Evolutionary conservation across 257 asterid genomes (phyloP), one percentile per base, ranked within the genome.

Genomic region (Solanum clarkiae): DNA sequence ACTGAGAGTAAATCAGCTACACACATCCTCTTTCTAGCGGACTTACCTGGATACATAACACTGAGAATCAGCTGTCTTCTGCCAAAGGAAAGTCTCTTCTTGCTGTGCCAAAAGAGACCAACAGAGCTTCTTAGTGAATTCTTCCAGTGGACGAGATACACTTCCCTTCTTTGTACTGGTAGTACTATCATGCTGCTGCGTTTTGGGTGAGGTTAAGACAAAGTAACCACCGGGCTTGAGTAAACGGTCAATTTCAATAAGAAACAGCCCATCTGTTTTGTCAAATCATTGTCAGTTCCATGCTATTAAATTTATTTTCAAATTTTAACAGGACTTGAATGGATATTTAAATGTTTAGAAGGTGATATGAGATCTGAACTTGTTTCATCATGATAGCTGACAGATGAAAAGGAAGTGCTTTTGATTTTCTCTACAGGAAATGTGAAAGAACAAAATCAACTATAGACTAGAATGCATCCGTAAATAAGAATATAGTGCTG

Each of bases 141-240:
- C 94, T 89, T 94, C 97, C 47, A 95, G 84, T 85, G 94, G 92
- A 89, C 91, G 86, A 83, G 92, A 65, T 70, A 55, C 71, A 77
- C 89, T 87, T 88, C 93, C 98, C 88, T 90, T 92, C 86, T 90
- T 91, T 83, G 84, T 36, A 69, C 51, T 72, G 75, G 55, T 47
- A 74, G 92, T 88, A 88, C 89, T 88, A 84, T 89, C 94, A 54
- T 92, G 94, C 86, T 87, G 93, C 87, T 88, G 91, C 88, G 92
- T 92, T 86, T 87, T 86, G 72, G 97, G 95, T 70, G 98, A 92
- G 88, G 98, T 95, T 88, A 96, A 88, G 79, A 95, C 98, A 87
- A 96, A 87, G 92, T 95, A 96, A 86, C 98, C 98, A 86, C 99
- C 99, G 4, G 99, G 99, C 92, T 90, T 96, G 90, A 95, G 97